Base-by-base conservation (phyloP, 1,139 yeast genomes). In the Groenewaldozyma sp. region DNA sequence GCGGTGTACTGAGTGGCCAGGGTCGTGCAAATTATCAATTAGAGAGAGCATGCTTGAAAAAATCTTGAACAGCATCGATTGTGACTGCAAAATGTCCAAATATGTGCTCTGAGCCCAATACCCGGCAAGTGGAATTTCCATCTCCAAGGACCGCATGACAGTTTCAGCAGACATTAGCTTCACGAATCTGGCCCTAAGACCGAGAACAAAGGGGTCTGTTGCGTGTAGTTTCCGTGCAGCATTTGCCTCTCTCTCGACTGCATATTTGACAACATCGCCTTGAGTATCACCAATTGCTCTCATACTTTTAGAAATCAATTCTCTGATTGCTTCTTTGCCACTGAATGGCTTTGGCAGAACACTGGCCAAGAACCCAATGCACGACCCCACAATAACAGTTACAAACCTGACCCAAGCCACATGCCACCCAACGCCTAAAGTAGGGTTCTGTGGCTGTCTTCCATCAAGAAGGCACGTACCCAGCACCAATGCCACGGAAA, bases 351-450 rank as follows among this genome's bases (percentile, higher is more conserved):
- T 44, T 3, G 67, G 67, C 16, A 62, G 42, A 6, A 58, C 38
- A 7, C 58, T 48, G 13, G 58, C 59, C 20, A 62, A 31, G 28
- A 57, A 56, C 2, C 60, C 62, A 13, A 58, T 43, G 1, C 52
- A 20, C 10, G 60, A 41, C 2, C 66, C 67, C 26, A 55, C 49
- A 5, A 52, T 31, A 9, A 60, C 65, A 1, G 60, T 53, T 4
- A 56, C 57, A 28, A 59, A 59, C 21, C 67, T 52, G 7, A 57
- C 45, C 65, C 65, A 62, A 1, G 64, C 63, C 11, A 59, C 59
- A 2, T 47, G 40, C 45, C 52, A 61, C 1, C 67, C 67, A 11
- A 35, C 34, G 3, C 60, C 61, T 37, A 39, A 17, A 34, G 37
- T 35, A 32, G 51, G 24, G 38, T 43, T 11, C 10, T 14, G 14